A percentile compares a stretch with the other conserved stretches of the same genome.
Conservation (phyloP, 306 rosid genomes). For the Cicer judaicum region DNA sequence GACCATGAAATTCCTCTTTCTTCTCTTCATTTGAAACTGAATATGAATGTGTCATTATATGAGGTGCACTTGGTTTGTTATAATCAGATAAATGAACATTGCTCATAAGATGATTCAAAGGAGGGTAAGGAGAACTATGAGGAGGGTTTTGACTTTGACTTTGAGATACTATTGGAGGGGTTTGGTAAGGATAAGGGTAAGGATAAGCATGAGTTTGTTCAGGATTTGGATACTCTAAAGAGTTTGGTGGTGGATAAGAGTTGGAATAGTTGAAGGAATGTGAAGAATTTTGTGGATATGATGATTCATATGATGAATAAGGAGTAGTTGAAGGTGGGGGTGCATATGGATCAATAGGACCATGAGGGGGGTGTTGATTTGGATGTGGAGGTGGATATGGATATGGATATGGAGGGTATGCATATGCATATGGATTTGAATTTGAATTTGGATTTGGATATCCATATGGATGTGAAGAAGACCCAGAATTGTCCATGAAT, state of each 20-base stretch:
- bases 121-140: slow-evolving; percentile 59
- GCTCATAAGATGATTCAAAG: slow-evolving; percentile 63
- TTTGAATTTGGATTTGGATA: slow-evolving; percentile 41
- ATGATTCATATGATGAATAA: slow-evolving; percentile 29
- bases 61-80: slow-evolving; percentile 49
- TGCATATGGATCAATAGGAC: slow-evolving; percentile 24
- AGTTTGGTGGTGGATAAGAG: slow-evolving; percentile 39
- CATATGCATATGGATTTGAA: slow-evolving; percentile 43
- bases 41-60: slow-evolving; percentile 42
- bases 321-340: slow-evolving; percentile 4
- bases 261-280: slow-evolving; percentile 46
- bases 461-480: slow-evolving; percentile 45
- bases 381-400: slow-evolving; percentile 49
- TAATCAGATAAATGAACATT: slow-evolving; percentile 59
- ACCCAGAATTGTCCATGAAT: slow-evolving; percentile 52
- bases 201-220: slow-evolving; percentile 48
- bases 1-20: slow-evolving; percentile 56
- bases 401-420: slow-evolving; percentile 38
- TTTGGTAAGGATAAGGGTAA: slow-evolving; percentile 45
- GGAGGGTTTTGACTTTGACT: slow-evolving; percentile 44
- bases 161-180: slow-evolving; percentile 33
- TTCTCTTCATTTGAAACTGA: slow-evolving; percentile 50
- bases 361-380: slow-evolving; percentile 6
- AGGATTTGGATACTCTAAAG: background rate
- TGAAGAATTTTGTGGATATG: slow-evolving; percentile 35